Evolutionary conservation across 2,329 filamentous ascomycete genomes (phyloP).

Genomic region (Davidsoniella eucalypti): DNA sequence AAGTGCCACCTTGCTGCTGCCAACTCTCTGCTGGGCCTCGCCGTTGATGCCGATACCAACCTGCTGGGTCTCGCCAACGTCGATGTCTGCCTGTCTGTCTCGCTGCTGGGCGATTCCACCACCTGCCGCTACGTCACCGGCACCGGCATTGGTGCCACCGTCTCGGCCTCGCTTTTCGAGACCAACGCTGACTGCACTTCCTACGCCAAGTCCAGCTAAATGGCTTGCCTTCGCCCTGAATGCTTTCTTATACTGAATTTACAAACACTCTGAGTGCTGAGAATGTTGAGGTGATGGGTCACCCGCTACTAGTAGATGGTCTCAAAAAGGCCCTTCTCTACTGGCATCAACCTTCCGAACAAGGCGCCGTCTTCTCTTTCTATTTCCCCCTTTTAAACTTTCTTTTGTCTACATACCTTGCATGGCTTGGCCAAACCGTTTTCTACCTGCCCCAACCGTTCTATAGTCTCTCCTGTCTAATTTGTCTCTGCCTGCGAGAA

Average conservation of each 20-base stretch:
- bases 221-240: no score
- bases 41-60: constrained; percentile 12
- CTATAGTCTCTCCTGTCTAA: constrained; percentile 1
- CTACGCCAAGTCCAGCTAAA: neutral
- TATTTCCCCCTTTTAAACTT: neutral
- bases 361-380: neutral
- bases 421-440: constrained; percentile 1
- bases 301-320: no score
- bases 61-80: constrained; percentile 16
- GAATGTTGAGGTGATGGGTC: no score
- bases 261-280: no score
- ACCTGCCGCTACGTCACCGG: constrained; percentile 12
- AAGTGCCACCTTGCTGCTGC: constrained; percentile 9
- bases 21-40: constrained; percentile 7
- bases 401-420: neutral
- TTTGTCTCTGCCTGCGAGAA: neutral
- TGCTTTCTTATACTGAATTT: no score
- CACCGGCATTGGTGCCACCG: constrained; percentile 1
- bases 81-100: constrained; percentile 11
- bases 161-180: neutral
- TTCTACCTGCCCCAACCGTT: neutral
- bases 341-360: no score
- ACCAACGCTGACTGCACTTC: neutral
- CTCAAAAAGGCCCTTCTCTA: no score
- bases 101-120: constrained; percentile 4